These are phyloP conservation scores for Penicillium nucicola DNA, from an alignment of 495 filamentous ascomycete genomes.

Conservation along the genomic window DNA sequence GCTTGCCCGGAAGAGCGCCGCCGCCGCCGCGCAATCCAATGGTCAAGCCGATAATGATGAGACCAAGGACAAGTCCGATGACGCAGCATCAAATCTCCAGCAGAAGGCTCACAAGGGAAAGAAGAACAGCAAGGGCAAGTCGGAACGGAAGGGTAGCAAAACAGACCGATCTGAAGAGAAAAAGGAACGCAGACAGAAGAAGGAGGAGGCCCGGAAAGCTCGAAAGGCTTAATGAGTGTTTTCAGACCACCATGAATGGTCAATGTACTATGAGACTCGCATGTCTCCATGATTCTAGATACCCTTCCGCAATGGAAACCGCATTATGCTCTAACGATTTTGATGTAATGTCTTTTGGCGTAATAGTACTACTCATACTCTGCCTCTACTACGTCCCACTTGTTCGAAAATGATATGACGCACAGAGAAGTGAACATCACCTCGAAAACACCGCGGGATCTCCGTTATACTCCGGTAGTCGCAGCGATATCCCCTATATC, in stretches of 20 bases:
- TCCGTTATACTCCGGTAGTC: background rate
- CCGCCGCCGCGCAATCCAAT: slow-evolving; percentile 25
- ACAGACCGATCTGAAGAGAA: slow-evolving; percentile 25
- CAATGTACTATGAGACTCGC: slow-evolving; percentile 7
- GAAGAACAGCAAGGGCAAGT: slow-evolving; percentile 16
- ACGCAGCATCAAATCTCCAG: slow-evolving; percentile 1
- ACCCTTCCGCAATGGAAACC: slow-evolving; percentile 5
- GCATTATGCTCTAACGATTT: background rate
- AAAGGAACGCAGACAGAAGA: slow-evolving; percentile 40
- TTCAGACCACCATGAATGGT: slow-evolving; percentile 1
- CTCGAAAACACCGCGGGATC: no score
- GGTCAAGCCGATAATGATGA: slow-evolving; percentile 19
- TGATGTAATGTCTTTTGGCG: background rate
- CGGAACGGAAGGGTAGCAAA: slow-evolving; percentile 28
- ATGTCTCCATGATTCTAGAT: slow-evolving; percentile 13
- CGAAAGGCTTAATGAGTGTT: slow-evolving; percentile 21
- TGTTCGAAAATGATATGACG: background rate
- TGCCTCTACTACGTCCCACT: background rate
- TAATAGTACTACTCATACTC: background rate
- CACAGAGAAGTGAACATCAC: no score
- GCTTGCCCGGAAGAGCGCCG: slow-evolving; percentile 32
- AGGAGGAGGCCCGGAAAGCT: slow-evolving; percentile 30
- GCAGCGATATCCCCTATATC: slow-evolving; percentile 1
- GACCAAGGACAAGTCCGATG: slow-evolving; percentile 20
- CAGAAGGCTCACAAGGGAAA: slow-evolving; percentile 24